Percentiles rank a stretch among this genome's conserved stretches.
Conservation (phyloP, 345 rosid genomes). For the Orychophragmus violaceus region DNA sequence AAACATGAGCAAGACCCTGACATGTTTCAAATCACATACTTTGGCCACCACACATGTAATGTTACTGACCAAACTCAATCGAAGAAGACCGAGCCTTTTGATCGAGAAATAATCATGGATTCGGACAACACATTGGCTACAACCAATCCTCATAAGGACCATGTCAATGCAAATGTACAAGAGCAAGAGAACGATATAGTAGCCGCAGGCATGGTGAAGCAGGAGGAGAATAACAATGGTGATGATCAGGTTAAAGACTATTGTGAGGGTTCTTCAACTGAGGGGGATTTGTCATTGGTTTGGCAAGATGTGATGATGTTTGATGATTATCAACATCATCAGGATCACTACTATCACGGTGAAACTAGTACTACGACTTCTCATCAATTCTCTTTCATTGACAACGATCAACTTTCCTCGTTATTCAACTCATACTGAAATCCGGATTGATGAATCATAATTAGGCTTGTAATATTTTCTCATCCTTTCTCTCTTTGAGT, state of each 20-base stretch:
- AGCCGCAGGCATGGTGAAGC: conserved; percentile 6
- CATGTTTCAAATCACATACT: conserved; percentile 46
- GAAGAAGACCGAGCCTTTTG: conserved; percentile 2
- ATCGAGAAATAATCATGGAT: conserved; percentile 13
- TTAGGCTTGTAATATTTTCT: conserved; percentile 9
- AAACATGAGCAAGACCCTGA: conserved; percentile 45
- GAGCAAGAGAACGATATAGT: conserved; percentile 15
- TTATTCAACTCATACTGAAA: conserved; percentile 18
- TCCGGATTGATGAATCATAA: neutral
- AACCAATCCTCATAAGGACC: neutral
- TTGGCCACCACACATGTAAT: conserved; percentile 62
- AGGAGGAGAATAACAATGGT: conserved; percentile 8
- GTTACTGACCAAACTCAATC: conserved; percentile 13
- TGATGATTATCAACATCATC: conserved; percentile 24
- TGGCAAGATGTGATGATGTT: conserved; percentile 20
- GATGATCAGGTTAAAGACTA: conserved; percentile 13
- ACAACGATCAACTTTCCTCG: conserved; percentile 14
- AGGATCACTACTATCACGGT: conserved; percentile 8
- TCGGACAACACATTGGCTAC: neutral
- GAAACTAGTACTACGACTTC: conserved; percentile 12
- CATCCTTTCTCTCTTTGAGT: neutral
- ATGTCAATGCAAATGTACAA: conserved; percentile 4
- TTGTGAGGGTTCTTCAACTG: conserved; percentile 19
- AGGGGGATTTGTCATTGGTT: conserved; percentile 21
- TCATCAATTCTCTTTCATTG: conserved; percentile 11